Base-by-base conservation (phyloP, 2,329 filamentous ascomycete genomes). In the Colletotrichum sublineola region DNA sequence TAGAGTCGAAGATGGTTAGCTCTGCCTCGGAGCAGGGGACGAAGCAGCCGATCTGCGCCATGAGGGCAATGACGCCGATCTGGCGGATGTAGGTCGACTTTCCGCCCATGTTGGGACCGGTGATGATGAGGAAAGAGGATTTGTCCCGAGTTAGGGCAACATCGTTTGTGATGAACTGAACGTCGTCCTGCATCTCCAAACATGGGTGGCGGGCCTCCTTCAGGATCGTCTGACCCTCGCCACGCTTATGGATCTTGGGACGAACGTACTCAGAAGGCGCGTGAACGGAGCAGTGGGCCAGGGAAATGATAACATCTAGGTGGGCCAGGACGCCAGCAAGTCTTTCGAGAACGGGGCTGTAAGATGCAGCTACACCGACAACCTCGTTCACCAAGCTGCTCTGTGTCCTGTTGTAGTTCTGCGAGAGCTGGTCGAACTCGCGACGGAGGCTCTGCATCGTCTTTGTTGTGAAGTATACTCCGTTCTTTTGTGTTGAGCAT, bases 41-140 rank as follows among this genome's bases (percentile, higher is more conserved):
- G 78, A 98, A 99, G 82, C 95, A 97, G 67, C 96, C 96, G 29
- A 97, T 91, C 81, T 99, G 96, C 0, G 96, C 96, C 95, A 99
- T 97, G 46, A 99, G 88, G 1, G 96, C 96, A 73, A 99, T 96
- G 65, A 98, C 96, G 42, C 96, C 96, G 31, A 97, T 97, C 81
- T 98, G 96, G 24, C 97, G 93, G 79, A 99, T 99, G 81, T 98
- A 99, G 0, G 96, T 99, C 11, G 94, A 97, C 84, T 99, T 99
- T 77, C 96, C 96, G 76, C 96, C 97, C 96, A 99, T 99, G 83
- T 99, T 99, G 63, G 96, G 96, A 0, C 96, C 96, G 0, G 96
- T 98, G 80, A 98, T 98, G 84, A 98, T 96, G 50, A 98, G 87
- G 83, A 99, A 98, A 3, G 96, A 95, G 0, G 94, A 97, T 60